These are phyloP conservation scores for Phanerochaete sordida DNA, from an alignment of 768 basidiomycete genomes.

Conservation along the genomic window DNA sequence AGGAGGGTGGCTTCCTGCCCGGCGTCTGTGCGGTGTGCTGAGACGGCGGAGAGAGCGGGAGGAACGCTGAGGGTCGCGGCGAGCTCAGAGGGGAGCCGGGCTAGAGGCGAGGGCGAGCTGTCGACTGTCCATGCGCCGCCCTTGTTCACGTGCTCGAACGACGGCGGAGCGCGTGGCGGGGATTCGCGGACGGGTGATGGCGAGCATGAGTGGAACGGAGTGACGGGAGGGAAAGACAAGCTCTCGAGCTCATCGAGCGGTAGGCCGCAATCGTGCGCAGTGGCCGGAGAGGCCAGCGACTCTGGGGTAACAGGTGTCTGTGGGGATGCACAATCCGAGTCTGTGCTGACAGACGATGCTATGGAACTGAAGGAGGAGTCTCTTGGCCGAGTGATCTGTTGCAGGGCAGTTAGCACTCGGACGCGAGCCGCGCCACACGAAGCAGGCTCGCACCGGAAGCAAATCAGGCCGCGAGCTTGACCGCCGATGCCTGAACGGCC, in stretches of 20 bases:
- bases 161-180: not conserved
- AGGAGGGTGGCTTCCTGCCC: not conserved
- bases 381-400: not conserved
- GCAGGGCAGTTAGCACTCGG: not conserved
- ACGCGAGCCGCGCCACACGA: not conserved
- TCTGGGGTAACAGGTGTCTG: not conserved
- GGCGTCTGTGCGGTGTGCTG: not conserved
- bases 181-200: not conserved
- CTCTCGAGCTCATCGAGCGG: not conserved
- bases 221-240: not conserved
- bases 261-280: not conserved
- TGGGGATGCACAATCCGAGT: not conserved
- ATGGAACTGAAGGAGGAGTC: not conserved
- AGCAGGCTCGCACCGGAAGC: not conserved
- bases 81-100: not conserved
- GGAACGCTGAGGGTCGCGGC: not conserved
- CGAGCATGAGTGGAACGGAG: not conserved
- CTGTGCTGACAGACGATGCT: not conserved
- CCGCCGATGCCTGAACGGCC: not conserved
- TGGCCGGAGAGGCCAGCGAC: not conserved
- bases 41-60: not conserved
- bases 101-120: not conserved
- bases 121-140: not conserved
- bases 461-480: not conserved
- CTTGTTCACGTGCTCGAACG: not conserved